phyloP scores from a whole-genome alignment of 495 filamentous ascomycete species.

The Penicillium goetzii region DNA sequence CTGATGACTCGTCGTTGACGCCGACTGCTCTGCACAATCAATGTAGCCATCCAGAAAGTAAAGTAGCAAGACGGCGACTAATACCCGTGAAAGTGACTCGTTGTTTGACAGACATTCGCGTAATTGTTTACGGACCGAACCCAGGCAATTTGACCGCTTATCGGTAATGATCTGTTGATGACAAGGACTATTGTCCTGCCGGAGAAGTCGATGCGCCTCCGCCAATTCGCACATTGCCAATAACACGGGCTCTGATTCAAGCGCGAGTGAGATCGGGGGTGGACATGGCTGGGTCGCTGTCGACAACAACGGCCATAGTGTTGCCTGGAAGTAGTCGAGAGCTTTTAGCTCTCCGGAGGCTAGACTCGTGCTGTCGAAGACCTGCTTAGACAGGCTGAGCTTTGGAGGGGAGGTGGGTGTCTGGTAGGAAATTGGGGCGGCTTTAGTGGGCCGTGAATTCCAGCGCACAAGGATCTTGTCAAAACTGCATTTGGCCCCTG shows the following conservation, averaged over 20 bases:
- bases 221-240: slow-evolving; percentile 36
- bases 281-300: slow-evolving; percentile 32
- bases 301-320: slow-evolving; percentile 27
- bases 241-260: slow-evolving; percentile 30
- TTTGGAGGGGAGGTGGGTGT: slow-evolving; percentile 6
- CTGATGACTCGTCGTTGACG: slow-evolving; percentile 40
- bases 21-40: slow-evolving; percentile 37
- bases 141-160: slow-evolving; percentile 21
- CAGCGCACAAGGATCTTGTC: slow-evolving; percentile 41
- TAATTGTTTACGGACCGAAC: slow-evolving; percentile 23
- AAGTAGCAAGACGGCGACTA: slow-evolving; percentile 43
- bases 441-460: slow-evolving; percentile 26
- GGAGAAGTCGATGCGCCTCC: slow-evolving; percentile 34
- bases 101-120: slow-evolving; percentile 17
- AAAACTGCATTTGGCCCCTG: slow-evolving; percentile 39
- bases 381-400: slow-evolving; percentile 14
- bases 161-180: slow-evolving; percentile 10
- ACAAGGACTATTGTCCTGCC: slow-evolving; percentile 10
- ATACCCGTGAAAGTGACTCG: slow-evolving; percentile 24
- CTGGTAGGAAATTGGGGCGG: slow-evolving; percentile 29
- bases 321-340: slow-evolving; percentile 26
- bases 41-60: slow-evolving; percentile 45
- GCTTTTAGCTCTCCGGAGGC: slow-evolving; percentile 18
- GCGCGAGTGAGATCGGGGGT: slow-evolving; percentile 33
- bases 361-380: slow-evolving; percentile 15